A percentile compares a stretch with the other conserved stretches of the same genome.
Conservation (phyloP, 768 basidiomycete species). For the Boletus patriciae region DNA sequence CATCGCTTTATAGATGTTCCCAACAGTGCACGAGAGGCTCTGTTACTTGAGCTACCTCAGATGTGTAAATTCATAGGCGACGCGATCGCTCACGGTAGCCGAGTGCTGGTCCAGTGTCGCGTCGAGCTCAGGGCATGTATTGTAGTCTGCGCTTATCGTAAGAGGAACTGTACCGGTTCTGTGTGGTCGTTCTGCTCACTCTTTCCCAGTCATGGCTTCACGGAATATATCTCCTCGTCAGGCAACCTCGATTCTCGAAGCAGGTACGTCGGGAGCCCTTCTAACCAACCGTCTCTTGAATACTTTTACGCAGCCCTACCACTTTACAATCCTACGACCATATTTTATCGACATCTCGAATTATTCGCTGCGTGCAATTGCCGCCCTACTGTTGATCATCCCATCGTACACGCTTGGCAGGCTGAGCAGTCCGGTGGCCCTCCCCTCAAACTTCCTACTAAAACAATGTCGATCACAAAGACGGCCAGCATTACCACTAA, state of each 20-base stretch:
- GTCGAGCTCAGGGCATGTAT: conserved; percentile 56
- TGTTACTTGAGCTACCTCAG: conserved; percentile 47
- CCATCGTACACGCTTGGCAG: conserved; percentile 42
- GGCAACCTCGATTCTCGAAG: conserved; percentile 42
- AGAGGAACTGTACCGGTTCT: conserved; percentile 17
- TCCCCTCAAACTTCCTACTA: conserved; percentile 12
- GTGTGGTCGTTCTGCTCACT: not conserved
- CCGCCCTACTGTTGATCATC: conserved; percentile 40
- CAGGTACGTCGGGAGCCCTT: conserved; percentile 35
- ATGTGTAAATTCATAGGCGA: conserved; percentile 47
- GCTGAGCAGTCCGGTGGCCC: conserved; percentile 27
- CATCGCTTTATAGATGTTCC: conserved; percentile 46
- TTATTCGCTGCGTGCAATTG: conserved; percentile 44
- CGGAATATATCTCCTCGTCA: conserved; percentile 39
- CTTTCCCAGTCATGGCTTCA: conserved; percentile 46
- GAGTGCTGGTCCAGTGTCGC: conserved; percentile 54
- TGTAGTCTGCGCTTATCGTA: conserved; percentile 53
- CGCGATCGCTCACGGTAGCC: conserved; percentile 41
- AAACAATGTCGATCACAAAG: conserved; percentile 12
- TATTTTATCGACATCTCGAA: conserved; percentile 49
- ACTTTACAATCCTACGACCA: conserved; percentile 50
- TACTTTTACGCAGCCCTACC: conserved; percentile 42
- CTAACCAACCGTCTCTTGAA: not conserved
- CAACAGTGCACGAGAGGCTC: conserved; percentile 37
- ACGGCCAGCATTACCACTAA: not conserved